Evolutionary conservation across 2,329 filamentous ascomycete species (phyloP), one percentile per base, ranked within the genome.

Genomic region (Nemania sp.): DNA sequence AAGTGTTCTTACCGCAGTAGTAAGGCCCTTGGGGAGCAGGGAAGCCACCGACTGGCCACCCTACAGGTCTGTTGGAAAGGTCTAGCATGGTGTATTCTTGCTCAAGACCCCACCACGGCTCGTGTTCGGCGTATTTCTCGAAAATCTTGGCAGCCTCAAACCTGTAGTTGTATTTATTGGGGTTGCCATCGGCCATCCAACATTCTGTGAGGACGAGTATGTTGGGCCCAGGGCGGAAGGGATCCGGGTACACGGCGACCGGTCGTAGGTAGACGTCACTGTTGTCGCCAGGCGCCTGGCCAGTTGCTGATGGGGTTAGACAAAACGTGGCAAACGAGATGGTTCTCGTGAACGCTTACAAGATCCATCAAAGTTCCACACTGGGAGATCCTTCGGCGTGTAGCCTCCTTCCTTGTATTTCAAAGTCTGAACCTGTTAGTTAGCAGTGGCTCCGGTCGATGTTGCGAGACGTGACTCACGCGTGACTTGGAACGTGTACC

Each of bases 111-210:
- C 98, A 99, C 95, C 94, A 98, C 74, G 95, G 93, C 76, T 90
- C 84, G 72, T 94, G 89, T 59, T 87, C 82, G 76, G 88, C 88
- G 78, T 97, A 88, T 65, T 88, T 85, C 78, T 95, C 87, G 91
- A 98, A 96, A 72, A 97, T 83, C 78, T 95, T 90, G 75, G 87
- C 87, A 73, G 88, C 90, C 74, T 98, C 94, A 77, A 97, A 90
- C 70, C 95, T 91, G 88, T 89, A 91, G 90, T 99, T 99, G 90
- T 87, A 98, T 80, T 96, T 93, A 88, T 98, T 99, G 79, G 95
- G 95, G 65, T 88, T 92, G 75, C 92, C 93, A 79, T 97, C 93
- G 68, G 90, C 83, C 76, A 94, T 92, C 90, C 92, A 97, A 79
- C 91, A 96, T 83, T 97, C 94, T 75, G 89, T 87, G 73, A 98